phyloP scores from a whole-genome alignment of 2,329 filamentous ascomycete genomes.

The Cladosporium sp. region DNA sequence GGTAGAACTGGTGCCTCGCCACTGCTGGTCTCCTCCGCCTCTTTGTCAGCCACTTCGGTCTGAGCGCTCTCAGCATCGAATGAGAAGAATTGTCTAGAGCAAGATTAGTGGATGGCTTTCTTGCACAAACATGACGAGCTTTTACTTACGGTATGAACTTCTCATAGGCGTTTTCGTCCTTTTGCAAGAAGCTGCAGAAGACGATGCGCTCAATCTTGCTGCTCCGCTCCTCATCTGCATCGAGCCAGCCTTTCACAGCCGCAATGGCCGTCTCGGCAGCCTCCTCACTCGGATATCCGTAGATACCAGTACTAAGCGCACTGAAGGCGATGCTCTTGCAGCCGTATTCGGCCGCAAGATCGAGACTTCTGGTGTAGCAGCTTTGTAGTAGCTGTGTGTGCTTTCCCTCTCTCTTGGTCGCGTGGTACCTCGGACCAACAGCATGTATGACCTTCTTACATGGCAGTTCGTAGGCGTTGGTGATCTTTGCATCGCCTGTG shows the following conservation, averaged over 20 bases:
- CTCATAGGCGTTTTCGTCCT: constrained; percentile 76
- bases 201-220: constrained; percentile 69
- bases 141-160: constrained; percentile 70
- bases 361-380: constrained; percentile 72
- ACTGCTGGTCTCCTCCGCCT: constrained; percentile 32
- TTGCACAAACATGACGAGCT: background rate
- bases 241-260: constrained; percentile 59
- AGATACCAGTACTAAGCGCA: constrained; percentile 83
- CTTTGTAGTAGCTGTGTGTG: constrained; percentile 51
- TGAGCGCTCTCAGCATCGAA: constrained; percentile 27
- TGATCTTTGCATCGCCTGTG: constrained; percentile 83
- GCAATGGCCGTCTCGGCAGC: constrained; percentile 73
- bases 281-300: constrained; percentile 76
- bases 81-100: constrained; percentile 41
- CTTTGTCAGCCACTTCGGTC: constrained; percentile 3
- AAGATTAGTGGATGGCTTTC: background rate
- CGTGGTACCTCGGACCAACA: constrained; percentile 77
- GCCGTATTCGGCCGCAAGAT: constrained; percentile 68
- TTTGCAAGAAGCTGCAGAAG: constrained; percentile 80
- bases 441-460: constrained; percentile 83
- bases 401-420: constrained; percentile 41
- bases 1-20: constrained; percentile 47
- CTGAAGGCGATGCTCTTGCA: constrained; percentile 78
- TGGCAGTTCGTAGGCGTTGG: constrained; percentile 73
- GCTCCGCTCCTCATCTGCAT: constrained; percentile 43